Conservation (phyloP, 768 basidiomycete species). For the Naematelia aurantialba region DNA sequence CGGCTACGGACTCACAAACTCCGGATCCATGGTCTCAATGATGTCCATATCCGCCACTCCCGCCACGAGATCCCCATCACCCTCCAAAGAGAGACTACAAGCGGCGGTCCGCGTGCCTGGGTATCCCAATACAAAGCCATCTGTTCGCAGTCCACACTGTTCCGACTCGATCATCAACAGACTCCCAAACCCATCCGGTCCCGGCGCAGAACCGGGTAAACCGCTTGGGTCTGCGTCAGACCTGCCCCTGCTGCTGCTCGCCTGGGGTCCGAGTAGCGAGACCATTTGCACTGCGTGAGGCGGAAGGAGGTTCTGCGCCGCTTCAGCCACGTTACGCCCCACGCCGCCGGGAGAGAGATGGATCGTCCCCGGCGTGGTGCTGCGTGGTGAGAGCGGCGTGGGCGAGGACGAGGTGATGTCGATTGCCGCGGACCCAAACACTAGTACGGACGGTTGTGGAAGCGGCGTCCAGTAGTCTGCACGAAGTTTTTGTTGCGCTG, state of each 20-base stretch:
- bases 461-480: not conserved
- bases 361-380: conserved; percentile 77
- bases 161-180: conserved; percentile 61
- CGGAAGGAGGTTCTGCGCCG: conserved; percentile 64
- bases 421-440: conserved; percentile 83
- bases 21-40: conserved; percentile 55
- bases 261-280: conserved; percentile 59
- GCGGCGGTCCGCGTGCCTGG: conserved; percentile 63
- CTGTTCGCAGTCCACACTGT: conserved; percentile 70
- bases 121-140: conserved; percentile 62
- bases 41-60: conserved; percentile 88
- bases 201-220: not conserved
- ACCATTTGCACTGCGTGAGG: conserved; percentile 58
- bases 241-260: not conserved
- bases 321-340: conserved; percentile 91
- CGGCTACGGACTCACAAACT: conserved; percentile 52
- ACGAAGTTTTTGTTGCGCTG: not conserved
- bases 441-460: conserved; percentile 54
- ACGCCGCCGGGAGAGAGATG: conserved; percentile 78
- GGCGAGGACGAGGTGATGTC: conserved; percentile 63
- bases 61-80: conserved; percentile 65
- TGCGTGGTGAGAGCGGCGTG: conserved; percentile 55
- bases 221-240: not conserved
- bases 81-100: conserved; percentile 80
- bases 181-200: conserved; percentile 66